Conservation (phyloP, 2,329 filamentous ascomycete species). For the Cercospora nicotianae region DNA sequence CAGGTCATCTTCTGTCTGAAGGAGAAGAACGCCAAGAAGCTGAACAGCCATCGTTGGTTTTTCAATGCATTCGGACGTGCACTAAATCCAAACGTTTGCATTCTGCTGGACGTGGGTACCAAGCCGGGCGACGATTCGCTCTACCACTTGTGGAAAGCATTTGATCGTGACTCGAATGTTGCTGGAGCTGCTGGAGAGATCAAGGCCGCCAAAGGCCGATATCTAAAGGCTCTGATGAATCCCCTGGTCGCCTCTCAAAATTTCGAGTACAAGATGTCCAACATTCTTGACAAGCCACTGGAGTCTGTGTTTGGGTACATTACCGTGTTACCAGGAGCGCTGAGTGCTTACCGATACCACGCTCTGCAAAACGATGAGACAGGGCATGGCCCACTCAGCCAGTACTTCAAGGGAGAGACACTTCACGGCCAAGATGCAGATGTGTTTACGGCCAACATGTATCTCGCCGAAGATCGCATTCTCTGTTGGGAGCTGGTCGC, state of each 20-base stretch:
- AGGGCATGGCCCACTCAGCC: conserved; percentile 89
- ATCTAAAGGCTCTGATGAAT: conserved; percentile 80
- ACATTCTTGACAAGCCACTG: conserved; percentile 94
- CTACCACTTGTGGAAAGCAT: conserved; percentile 99
- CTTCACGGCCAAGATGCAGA: conserved; percentile 94
- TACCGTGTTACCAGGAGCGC: conserved; percentile 89
- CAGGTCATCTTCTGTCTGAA: conserved; percentile 99
- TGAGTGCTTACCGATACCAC: conserved; percentile 94
- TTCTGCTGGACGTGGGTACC: conserved; percentile 93
- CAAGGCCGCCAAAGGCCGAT: conserved; percentile 90
- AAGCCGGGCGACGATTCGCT: conserved; percentile 83
- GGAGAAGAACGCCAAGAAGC: conserved; percentile 95
- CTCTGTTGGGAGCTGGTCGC: conserved; percentile 94
- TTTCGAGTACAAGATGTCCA: conserved; percentile 99
- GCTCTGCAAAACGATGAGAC: conserved; percentile 95
- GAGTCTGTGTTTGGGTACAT: conserved; percentile 99
- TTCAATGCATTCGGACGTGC: conserved; percentile 96
- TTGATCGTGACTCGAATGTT: conserved; percentile 95
- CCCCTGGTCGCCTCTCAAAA: conserved; percentile 96
- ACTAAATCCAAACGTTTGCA: conserved; percentile 93
- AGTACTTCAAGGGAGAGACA: conserved; percentile 99
- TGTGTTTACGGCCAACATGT: conserved; percentile 97
- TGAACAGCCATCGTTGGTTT: conserved; percentile 98
- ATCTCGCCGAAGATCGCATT: conserved; percentile 85
- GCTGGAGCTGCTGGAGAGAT: conserved; percentile 97